Base-by-base conservation (phyloP, 2,329 filamentous ascomycete species). In the Arthrocladium fulminans region DNA sequence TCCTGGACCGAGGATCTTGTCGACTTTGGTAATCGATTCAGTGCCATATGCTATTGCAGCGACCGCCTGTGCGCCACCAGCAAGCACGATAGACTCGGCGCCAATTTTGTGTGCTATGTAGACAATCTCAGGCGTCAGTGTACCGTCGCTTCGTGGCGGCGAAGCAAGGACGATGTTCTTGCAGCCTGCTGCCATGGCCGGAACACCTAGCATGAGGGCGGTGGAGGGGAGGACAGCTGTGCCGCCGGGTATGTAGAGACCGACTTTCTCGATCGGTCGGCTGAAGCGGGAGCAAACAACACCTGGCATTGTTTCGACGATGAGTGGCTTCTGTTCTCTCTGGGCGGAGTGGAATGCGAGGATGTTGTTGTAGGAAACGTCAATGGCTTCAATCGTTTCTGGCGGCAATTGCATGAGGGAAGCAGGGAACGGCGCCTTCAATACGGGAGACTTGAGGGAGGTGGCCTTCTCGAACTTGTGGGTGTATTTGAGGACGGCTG, bases 381-480 rank as follows among this genome's bases (percentile, higher is more conserved):
- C 90, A 56, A 98, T 95, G n/a, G 92, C 90, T 60, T 86, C 76
- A 57, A 86, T 86, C 0, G 88, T 95, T 65, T 95, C 89, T 1
- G 79, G 74, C 0, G 85, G 71, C 13, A 98, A 74, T 54, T 88
- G 75, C 92, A 98, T 97, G 38, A 97, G 73, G 51, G 82, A 79
- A 56, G 82, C 69, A 1, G 88, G 83, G 73, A 95, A 98, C 0
- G 92, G 92, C 1, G 92, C 90, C 61, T 81, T 84, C 54, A 98
- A 74, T 12, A 98, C 88, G 0, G 90, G 88, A 1, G 88, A 90
- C 12, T 80, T 92, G 51, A 98, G 73, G 2, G 86, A 90, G 0
- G 87, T 94, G 1, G 90, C 92, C 71, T 90, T 95, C 64, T 98
- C 92, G 59, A 98, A 98, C 67, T 94, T 95, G 76, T 96, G 89